Evolutionary conservation across 805 yeast species (phyloP).

Genomic region (Deakozyma indianensis): DNA sequence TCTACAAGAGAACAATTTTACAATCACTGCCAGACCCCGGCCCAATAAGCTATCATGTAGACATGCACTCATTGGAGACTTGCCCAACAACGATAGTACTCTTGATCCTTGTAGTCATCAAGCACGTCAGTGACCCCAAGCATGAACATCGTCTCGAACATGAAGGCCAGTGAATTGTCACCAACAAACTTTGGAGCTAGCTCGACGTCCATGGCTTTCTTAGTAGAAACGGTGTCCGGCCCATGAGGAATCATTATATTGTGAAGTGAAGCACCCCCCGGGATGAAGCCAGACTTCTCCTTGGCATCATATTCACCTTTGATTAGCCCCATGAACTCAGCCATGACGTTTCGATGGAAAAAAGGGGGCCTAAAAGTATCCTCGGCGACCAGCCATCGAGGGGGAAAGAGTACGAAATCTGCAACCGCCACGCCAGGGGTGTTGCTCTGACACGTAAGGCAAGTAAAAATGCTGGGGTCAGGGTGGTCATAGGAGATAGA

Average conservation of each 20-base stretch:
- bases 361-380: slow-evolving; percentile 18
- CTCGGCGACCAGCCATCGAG: slow-evolving; percentile 18
- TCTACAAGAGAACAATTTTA: too few species aligned
- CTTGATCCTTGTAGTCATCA: background rate
- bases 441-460: slow-evolving; percentile 11
- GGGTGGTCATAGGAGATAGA: slow-evolving; percentile 18
- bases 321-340: slow-evolving; percentile 16
- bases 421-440: slow-evolving; percentile 16
- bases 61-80: background rate
- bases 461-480: slow-evolving; percentile 18
- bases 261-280: slow-evolving; percentile 20
- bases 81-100: background rate
- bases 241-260: slow-evolving; percentile 19
- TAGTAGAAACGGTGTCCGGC: slow-evolving; percentile 15
- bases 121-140: slow-evolving; percentile 11
- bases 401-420: slow-evolving; percentile 18
- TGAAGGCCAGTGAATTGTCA: slow-evolving; percentile 17
- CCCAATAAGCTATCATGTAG: too few species aligned
- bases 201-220: slow-evolving; percentile 12
- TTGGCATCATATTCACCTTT: slow-evolving; percentile 14
- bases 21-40: too few species aligned
- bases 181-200: slow-evolving; percentile 14
- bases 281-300: slow-evolving; percentile 16
- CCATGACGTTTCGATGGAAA: slow-evolving; percentile 17
- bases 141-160: slow-evolving; percentile 16